Conservation (phyloP, 2,329 filamentous ascomycete species). For the Cyanodermella asteris region DNA sequence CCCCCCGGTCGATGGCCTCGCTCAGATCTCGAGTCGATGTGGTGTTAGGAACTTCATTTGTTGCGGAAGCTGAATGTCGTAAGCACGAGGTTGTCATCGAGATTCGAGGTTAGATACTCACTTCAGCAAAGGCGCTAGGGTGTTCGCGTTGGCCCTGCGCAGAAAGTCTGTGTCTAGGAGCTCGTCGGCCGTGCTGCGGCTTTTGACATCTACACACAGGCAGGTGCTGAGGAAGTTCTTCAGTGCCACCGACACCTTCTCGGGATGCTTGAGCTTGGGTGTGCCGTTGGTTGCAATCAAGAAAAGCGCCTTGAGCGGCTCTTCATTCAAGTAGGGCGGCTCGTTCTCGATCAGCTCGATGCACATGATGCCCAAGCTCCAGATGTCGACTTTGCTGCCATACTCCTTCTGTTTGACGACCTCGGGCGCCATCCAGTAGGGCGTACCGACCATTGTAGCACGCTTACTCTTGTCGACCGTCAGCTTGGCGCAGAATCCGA, state of each 20-base stretch:
- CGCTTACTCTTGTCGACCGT: slow-evolving; percentile 93
- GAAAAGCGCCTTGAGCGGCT: slow-evolving; percentile 90
- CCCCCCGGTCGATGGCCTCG: no score
- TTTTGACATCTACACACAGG: slow-evolving; percentile 89
- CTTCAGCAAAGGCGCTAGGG: slow-evolving; percentile 65
- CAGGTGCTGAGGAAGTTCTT: slow-evolving; percentile 95
- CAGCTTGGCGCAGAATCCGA: slow-evolving; percentile 96
- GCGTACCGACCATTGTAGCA: slow-evolving; percentile 96
- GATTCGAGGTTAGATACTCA: no score
- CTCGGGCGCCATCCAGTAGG: slow-evolving; percentile 99
- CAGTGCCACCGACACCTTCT: slow-evolving; percentile 92
- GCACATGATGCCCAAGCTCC: slow-evolving; percentile 97
- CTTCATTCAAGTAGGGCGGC: slow-evolving; percentile 92
- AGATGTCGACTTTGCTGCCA: slow-evolving; percentile 93
- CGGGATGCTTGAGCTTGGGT: slow-evolving; percentile 88
- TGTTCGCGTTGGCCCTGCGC: slow-evolving; percentile 57
- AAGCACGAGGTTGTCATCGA: no score
- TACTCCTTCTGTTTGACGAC: slow-evolving; percentile 99
- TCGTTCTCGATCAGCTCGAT: slow-evolving; percentile 99
- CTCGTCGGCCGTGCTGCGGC: slow-evolving; percentile 75
- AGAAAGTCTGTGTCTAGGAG: slow-evolving; percentile 83
- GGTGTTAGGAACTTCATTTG: no score
- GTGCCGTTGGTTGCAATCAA: slow-evolving; percentile 96
- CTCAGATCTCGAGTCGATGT: no score
- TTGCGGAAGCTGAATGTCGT: no score